These are phyloP conservation scores for Codiaeum variegatum DNA, from an alignment of 441 rosid genomes.

Conservation along the genomic window DNA sequence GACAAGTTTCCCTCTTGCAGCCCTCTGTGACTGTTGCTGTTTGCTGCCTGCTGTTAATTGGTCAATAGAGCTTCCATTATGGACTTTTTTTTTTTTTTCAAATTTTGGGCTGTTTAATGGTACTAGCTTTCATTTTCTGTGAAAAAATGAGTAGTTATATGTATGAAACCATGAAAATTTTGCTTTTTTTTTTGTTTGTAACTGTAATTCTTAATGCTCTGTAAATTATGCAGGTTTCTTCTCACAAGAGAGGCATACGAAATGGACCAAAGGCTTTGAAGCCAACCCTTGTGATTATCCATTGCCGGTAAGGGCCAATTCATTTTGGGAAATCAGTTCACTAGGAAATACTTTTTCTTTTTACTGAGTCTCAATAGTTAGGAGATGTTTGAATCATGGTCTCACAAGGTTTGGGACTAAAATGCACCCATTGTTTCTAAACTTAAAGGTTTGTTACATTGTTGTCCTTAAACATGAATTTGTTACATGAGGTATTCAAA, in stretches of 20 bases:
- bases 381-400: conserved; percentile 7
- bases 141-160: not conserved
- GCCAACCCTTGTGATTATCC: conserved; percentile 72
- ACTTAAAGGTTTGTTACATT: too few relatives aligned
- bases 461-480: too few relatives aligned
- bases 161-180: not conserved
- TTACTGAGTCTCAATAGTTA: not conserved
- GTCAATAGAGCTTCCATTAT: not conserved
- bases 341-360: not conserved
- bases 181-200: too few relatives aligned
- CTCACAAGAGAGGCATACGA: conserved; percentile 75
- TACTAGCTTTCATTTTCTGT: not conserved
- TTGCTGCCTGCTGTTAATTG: not conserved
- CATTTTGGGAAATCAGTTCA: not conserved
- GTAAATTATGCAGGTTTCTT: conserved; percentile 51
- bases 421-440: too few relatives aligned
- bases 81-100: not conserved
- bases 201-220: conserved; percentile 1
- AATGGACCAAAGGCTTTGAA: conserved; percentile 90
- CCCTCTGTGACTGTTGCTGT: not conserved
- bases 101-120: not conserved
- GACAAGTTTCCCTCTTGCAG: not conserved
- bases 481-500: too few relatives aligned
- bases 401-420: not conserved
- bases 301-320: conserved; percentile 56